Percentiles rank a stretch among this genome's conserved stretches.
Evolutionary conservation across 805 yeast genomes (phyloP).

Genomic region (Candida tallmaniae): DNA sequence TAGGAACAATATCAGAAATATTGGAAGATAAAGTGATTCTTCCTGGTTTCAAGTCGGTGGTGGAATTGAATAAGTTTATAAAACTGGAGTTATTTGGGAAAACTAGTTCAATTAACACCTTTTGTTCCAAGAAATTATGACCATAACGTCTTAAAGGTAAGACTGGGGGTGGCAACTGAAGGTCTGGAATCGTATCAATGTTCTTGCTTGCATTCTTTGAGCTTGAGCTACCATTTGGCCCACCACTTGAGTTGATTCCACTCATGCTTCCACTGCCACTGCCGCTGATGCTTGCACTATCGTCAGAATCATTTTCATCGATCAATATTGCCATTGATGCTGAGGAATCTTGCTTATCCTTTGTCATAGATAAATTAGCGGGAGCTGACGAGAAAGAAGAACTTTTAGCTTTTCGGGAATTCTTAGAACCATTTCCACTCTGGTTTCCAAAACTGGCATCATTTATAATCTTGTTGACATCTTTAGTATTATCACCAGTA

Average conservation of each 20-base stretch:
- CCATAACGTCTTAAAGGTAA: conserved; percentile 92
- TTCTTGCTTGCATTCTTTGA: conserved; percentile 26
- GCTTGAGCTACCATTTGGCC: not conserved
- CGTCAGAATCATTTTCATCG: conserved; percentile 33
- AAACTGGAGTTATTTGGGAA: conserved; percentile 50
- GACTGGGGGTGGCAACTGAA: conserved; percentile 93
- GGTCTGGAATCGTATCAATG: conserved; percentile 79
- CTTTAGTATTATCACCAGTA: conserved; percentile 5
- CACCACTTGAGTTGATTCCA: not conserved
- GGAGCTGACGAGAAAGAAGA: not conserved
- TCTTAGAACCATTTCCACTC: not conserved
- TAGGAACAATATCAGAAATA: conserved; percentile 78
- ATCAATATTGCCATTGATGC: conserved; percentile 23
- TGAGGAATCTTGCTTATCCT: conserved; percentile 1
- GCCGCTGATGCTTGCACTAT: conserved; percentile 24
- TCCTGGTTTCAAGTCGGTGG: conserved; percentile 56
- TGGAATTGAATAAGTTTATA: conserved; percentile 41
- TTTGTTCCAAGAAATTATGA: conserved; percentile 89
- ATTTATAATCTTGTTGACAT: not conserved
- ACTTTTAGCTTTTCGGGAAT: conserved; percentile 1
- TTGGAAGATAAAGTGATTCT: conserved; percentile 78
- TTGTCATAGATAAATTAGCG: not conserved
- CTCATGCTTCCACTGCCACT: conserved; percentile 1
- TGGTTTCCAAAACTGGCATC: conserved; percentile 3
- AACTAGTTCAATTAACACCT: conserved; percentile 74